These are phyloP conservation scores for Claviceps maximensis DNA, from an alignment of 2,329 filamentous ascomycete species.

Conservation along the genomic window DNA sequence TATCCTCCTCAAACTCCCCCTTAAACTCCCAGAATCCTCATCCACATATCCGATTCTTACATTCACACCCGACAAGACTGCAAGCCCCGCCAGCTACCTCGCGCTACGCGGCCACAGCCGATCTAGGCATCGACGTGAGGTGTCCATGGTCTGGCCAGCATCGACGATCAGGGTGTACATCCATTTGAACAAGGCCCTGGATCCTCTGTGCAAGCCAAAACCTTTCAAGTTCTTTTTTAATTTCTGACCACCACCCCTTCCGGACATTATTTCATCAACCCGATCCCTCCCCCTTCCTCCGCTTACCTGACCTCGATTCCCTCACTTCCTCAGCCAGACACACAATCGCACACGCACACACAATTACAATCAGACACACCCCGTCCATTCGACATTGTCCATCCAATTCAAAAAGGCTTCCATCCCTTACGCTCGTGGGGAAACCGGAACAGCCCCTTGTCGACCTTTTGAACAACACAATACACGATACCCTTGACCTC, in stretches of 20 bases:
- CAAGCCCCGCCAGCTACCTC: constrained; percentile 1
- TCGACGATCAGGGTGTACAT: constrained; percentile 5
- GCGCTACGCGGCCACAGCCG: constrained; percentile 9
- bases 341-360: not conserved
- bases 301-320: not conserved
- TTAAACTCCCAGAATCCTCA: not conserved
- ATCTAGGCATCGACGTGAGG: constrained; percentile 1
- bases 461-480: not conserved
- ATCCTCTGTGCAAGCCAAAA: constrained; percentile 3
- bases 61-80: not conserved
- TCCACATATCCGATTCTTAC: not conserved
- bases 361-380: not conserved
- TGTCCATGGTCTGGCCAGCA: not conserved
- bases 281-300: constrained; percentile 1
- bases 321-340: not conserved
- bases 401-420: not conserved
- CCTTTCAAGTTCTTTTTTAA: constrained; percentile 1
- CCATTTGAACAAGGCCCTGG: constrained; percentile 2
- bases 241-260: constrained; percentile 2
- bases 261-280: constrained; percentile 5
- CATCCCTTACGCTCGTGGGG: not conserved
- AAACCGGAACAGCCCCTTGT: not conserved
- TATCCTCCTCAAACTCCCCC: not conserved
- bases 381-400: not conserved
- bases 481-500: not conserved